Evolutionary conservation across 2,329 filamentous ascomycete genomes (phyloP), one percentile per base, ranked within the genome.

Genomic region (Xylaria sp.): DNA sequence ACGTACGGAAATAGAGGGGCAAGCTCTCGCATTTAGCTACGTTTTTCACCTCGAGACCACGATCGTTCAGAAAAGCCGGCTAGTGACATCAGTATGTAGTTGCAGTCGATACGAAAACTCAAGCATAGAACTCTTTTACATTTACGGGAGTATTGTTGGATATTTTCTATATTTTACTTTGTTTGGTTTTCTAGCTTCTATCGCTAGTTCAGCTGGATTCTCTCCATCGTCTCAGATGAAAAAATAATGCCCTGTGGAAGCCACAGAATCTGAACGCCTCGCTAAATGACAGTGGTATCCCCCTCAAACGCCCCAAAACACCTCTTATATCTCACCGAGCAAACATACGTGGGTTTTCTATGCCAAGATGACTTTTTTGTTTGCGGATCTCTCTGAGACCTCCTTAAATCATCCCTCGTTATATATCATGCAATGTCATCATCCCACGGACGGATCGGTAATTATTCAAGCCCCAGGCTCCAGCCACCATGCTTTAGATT

Each of bases 231-330:
- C 4, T n/a, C 27, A 57, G 60, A 53, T 50, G 16, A 32, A 50
- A 66, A 68, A 59, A 64, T 57, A 67, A 70, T 59, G 60, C 23
- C 23, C 65, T 58, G 40, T 63, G 32, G 69, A 63, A 55, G 57
- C 44, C 63, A 60, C 44, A 53, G n/a, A 65, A 68, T 51, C 44
- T 64, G 13, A 78, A 78, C 75, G 75, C 75, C 75, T 58, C 72
- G 73, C 74, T 75, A 72, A 75, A 76, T 69, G 51, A 74, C 72
- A 73, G 54, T 77, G 75, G 75, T 77, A 78, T 77, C 71, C 68
- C 68, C 60, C 59, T 66, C 63, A 71, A 75, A 68, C 67, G 60
- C 69, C 68, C 63, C 50, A 42, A 65, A 29, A 60, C 58, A 42
- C 63, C 64, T 68, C 44, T 25, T 64, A 60, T 57, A 63, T 59